Conservation (phyloP, 306 rosid genomes). For the Malus fusca region DNA sequence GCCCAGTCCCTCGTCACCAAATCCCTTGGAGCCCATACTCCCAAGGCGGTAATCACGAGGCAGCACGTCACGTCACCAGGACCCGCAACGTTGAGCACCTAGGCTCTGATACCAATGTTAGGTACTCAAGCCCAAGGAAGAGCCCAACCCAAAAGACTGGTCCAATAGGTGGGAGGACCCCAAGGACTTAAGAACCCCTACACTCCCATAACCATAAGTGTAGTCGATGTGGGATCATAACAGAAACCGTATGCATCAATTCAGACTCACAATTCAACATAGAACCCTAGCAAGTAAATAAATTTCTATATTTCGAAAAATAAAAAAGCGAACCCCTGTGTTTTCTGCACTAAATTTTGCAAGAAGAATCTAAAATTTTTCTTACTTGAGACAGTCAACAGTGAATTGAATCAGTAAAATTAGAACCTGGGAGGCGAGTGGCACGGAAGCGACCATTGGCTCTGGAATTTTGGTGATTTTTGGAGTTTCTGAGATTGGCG, state of each 20-base stretch:
- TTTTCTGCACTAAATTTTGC: background rate
- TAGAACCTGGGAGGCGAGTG: background rate
- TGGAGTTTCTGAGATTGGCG: conserved; percentile 5
- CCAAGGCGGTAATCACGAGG: too few relatives aligned
- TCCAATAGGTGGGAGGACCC: too few relatives aligned
- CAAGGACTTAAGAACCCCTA: too few relatives aligned
- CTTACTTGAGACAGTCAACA: background rate
- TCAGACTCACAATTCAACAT: background rate
- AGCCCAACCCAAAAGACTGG: too few relatives aligned
- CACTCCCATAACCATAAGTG: too few relatives aligned
- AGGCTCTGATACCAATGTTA: too few relatives aligned
- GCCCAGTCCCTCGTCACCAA: too few relatives aligned
- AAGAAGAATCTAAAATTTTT: background rate
- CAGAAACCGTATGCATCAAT: background rate
- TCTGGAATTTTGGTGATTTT: background rate
- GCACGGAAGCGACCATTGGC: background rate
- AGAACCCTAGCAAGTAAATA: background rate
- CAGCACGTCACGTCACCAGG: too few relatives aligned
- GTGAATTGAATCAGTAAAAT: background rate
- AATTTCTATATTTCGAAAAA: background rate
- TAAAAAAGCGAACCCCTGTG: background rate
- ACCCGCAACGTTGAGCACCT: too few relatives aligned
- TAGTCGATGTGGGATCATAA: too few relatives aligned
- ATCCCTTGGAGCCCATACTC: too few relatives aligned
- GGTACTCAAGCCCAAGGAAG: too few relatives aligned